Conservation (phyloP, 2,329 filamentous ascomycete genomes). For the Stachybotrys echinatus region DNA sequence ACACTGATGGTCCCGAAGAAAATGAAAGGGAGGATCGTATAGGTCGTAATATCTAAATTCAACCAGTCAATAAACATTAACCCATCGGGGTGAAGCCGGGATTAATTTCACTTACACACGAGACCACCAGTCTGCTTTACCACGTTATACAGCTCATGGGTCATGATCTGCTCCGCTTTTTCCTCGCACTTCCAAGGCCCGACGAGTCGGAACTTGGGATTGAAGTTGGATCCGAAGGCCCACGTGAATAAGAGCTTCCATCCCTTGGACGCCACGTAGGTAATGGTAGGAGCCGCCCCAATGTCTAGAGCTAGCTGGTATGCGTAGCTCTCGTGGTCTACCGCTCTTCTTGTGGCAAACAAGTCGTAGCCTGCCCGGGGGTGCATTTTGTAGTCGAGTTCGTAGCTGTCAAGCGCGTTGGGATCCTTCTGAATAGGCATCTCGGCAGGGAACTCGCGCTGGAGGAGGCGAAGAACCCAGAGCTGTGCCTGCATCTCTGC, state of each 20-base stretch:
- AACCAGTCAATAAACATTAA: background rate
- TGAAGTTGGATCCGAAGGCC: constrained; percentile 45
- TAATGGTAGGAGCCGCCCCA: constrained; percentile 32
- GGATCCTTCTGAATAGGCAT: constrained; percentile 9
- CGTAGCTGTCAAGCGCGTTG: constrained; percentile 24
- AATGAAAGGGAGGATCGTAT: background rate
- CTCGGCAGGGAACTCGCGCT: constrained; percentile 15
- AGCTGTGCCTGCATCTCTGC: constrained; percentile 43
- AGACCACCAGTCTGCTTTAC: constrained; percentile 28
- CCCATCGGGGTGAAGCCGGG: too few species aligned
- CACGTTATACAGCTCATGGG: constrained; percentile 33
- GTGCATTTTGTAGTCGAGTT: constrained; percentile 35
- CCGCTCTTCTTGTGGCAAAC: constrained; percentile 29
- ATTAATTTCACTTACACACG: constrained; percentile 25
- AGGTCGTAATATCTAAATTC: background rate
- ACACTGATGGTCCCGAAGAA: constrained; percentile 1
- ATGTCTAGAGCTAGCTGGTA: constrained; percentile 45
- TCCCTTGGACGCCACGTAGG: constrained; percentile 25
- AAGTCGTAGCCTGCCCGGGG: constrained; percentile 25
- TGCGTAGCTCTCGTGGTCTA: constrained; percentile 44
- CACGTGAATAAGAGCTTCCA: constrained; percentile 35
- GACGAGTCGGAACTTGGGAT: constrained; percentile 40
- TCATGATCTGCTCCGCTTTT: constrained; percentile 30
- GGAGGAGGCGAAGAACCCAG: constrained; percentile 36
- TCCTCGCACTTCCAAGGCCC: constrained; percentile 37